Percentiles rank a stretch among this genome's conserved stretches.
phyloP scores from a whole-genome alignment of 345 rosid genomes.

The Bruguiera gymnorhiza region DNA sequence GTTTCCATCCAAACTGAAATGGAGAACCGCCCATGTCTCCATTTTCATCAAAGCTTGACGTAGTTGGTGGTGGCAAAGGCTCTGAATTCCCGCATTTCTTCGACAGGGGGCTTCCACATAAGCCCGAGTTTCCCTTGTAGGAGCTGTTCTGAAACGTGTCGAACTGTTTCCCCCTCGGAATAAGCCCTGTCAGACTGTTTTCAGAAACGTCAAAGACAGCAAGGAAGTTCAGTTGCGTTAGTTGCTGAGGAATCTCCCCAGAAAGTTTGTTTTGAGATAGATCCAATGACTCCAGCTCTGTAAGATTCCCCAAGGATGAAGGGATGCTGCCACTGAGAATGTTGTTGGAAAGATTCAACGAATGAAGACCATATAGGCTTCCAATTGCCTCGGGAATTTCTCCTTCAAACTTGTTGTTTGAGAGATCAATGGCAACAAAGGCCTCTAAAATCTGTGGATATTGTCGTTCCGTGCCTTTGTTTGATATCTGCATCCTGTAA shows the following conservation, averaged over 20 bases:
- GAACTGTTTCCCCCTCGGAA: constrained; percentile 6
- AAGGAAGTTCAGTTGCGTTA: not conserved
- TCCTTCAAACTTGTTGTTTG: not conserved
- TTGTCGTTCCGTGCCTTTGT: not conserved
- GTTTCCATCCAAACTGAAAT: constrained; percentile 5
- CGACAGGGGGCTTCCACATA: not conserved
- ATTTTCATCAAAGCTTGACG: not conserved
- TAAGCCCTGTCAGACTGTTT: not conserved
- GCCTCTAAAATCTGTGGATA: not conserved
- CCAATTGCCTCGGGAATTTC: not conserved
- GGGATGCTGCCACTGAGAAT: not conserved
- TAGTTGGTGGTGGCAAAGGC: not conserved
- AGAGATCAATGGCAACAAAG: constrained; percentile 5
- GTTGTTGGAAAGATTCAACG: not conserved
- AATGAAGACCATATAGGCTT: not conserved
- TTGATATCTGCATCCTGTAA: too few species aligned
- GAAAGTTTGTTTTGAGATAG: not conserved
- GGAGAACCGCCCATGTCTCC: too few species aligned
- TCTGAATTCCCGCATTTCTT: not conserved
- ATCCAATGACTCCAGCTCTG: not conserved
- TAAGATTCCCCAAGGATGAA: not conserved
- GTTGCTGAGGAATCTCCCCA: constrained; percentile 1
- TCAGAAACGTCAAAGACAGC: not conserved
- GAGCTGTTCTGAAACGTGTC: not conserved
- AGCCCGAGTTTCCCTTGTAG: not conserved